phyloP scores from a whole-genome alignment of 1,139 yeast species.

The Candida sojae region DNA sequence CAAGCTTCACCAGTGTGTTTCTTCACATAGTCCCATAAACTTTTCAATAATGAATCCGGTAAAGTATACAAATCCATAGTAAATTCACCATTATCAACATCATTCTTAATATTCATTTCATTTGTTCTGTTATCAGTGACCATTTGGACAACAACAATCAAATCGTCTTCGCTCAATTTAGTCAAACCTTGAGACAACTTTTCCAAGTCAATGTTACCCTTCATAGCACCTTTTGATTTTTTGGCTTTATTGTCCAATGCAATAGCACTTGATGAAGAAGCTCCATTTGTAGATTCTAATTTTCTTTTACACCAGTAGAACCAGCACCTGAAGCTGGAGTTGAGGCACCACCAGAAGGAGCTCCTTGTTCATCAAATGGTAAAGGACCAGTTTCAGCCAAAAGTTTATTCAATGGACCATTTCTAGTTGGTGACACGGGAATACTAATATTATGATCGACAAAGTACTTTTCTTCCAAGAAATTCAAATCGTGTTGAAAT shows the following conservation, averaged over 20 bases:
- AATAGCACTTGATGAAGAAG: conserved; percentile 22
- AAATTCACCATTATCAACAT: conserved; percentile 95
- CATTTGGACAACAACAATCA: conserved; percentile 95
- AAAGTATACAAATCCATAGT: conserved; percentile 93
- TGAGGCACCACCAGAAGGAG: conserved; percentile 5
- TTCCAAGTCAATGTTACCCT: conserved; percentile 83
- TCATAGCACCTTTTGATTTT: conserved; percentile 62
- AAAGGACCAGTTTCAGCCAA: conserved; percentile 82
- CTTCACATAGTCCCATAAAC: conserved; percentile 92
- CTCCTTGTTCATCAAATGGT: conserved; percentile 45
- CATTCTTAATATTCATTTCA: conserved; percentile 95
- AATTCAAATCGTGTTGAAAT: conserved; percentile 86
- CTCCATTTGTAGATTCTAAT: conserved; percentile 17
- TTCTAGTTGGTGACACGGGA: conserved; percentile 65
- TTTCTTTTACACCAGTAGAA: conserved; percentile 12
- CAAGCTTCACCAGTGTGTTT: conserved; percentile 54
- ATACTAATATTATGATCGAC: conserved; percentile 76
- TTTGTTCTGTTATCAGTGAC: conserved; percentile 93
- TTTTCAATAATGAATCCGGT: conserved; percentile 88
- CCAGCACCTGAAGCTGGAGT: conserved; percentile 7
- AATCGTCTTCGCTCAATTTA: conserved; percentile 86
- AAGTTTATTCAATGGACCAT: conserved; percentile 64
- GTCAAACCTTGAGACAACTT: conserved; percentile 88
- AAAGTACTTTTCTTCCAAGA: conserved; percentile 72
- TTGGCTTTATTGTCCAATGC: conserved; percentile 49